Percentiles rank a stretch among this genome's conserved stretches.
phyloP scores from a whole-genome alignment of 2,329 filamentous ascomycete genomes.

The Endoconidiophora laricicola region DNA sequence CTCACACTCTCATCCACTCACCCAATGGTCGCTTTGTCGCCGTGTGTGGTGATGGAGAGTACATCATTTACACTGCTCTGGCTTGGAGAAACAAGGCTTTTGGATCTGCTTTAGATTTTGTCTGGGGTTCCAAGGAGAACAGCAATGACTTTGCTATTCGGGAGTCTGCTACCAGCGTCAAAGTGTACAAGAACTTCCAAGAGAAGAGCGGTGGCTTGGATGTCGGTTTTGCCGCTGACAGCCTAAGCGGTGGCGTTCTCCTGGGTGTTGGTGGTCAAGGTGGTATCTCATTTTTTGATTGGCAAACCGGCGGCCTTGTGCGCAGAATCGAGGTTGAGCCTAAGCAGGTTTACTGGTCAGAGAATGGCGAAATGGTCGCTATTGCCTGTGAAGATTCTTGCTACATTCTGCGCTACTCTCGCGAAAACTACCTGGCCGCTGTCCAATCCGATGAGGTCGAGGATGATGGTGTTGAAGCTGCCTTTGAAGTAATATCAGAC shows the following conservation, averaged over 20 bases:
- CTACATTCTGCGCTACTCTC: conserved; percentile 82
- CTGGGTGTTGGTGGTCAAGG: conserved; percentile 91
- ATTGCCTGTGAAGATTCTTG: conserved; percentile 90
- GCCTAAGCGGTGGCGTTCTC: conserved; percentile 71
- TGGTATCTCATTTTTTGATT: conserved; percentile 91
- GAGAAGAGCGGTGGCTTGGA: conserved; percentile 80
- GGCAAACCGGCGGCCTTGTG: conserved; percentile 76
- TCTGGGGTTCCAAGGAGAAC: conserved; percentile 92
- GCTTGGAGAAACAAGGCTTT: conserved; percentile 97
- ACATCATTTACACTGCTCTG: conserved; percentile 95
- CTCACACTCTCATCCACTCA: conserved; percentile 87
- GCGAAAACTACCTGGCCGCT: conserved; percentile 74
- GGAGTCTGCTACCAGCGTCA: conserved; percentile 84
- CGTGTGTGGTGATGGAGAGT: conserved; percentile 85
- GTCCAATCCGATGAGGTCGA: conserved; percentile 70
- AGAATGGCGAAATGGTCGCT: conserved; percentile 81
- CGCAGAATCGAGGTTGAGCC: conserved; percentile 75
- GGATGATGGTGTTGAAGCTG: conserved; percentile 81
- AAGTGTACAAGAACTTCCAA: conserved; percentile 95
- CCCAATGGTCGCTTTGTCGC: conserved; percentile 78
- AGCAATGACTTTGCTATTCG: conserved; percentile 97
- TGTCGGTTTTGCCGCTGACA: conserved; percentile 88
- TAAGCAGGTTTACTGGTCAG: conserved; percentile 82
- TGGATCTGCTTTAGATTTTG: conserved; percentile 86
- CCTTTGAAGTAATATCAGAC: conserved; percentile 91